Base-by-base conservation (phyloP, 176 grass and related monocot species). In the Bothriochloa decipiens region DNA sequence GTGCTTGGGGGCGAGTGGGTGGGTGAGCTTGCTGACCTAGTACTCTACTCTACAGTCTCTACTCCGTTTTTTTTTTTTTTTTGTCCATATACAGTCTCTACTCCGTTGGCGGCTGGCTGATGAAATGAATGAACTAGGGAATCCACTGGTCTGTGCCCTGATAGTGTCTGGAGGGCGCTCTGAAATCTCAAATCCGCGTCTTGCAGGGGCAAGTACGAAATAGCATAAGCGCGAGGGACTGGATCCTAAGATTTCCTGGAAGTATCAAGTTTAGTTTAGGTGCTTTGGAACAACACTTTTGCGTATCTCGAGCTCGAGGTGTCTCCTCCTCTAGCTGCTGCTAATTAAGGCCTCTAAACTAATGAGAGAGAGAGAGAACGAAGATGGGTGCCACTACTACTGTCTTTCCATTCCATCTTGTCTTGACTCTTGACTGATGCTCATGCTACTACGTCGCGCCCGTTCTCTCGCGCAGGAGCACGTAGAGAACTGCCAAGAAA, bases 301-400 rank as follows among this genome's bases (percentile, higher is more conserved):
- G 52, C 72, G 39, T 49, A 70, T 88, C 78, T 85, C 91, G 84
- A 88, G 76, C 86, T 88, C 83, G 43, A 86, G 88, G 88, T 15
- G 25, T 60, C 73, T 40, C 37, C 37, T 40, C 37, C 37, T 40
- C 37, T 42, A 25, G 35, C 74, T 72, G 65, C 80, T 75, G 65
- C 80, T 82, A 79, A 81, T 81, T 84, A 85, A 87, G 65, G 70
- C 42, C 65, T 40, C 29, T 32, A 32, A 32, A 36, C 35, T 36
- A 36, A 36, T 36, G 35, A 36, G 35, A 36, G 35, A 36, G 35
- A 36, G 35, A 36, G 35, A 36, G 35, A 32, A 2, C 29, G 29
- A 32, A 32, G 29, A 32, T 32, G 29, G 29, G 29, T 32, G 29
- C 29, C 29, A 32, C 29, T 32, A 32, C 29, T 32, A 32, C 29